Evolutionary conservation across 2,329 filamentous ascomycete species (phyloP).

Genomic region (Botrytis deweyae): DNA sequence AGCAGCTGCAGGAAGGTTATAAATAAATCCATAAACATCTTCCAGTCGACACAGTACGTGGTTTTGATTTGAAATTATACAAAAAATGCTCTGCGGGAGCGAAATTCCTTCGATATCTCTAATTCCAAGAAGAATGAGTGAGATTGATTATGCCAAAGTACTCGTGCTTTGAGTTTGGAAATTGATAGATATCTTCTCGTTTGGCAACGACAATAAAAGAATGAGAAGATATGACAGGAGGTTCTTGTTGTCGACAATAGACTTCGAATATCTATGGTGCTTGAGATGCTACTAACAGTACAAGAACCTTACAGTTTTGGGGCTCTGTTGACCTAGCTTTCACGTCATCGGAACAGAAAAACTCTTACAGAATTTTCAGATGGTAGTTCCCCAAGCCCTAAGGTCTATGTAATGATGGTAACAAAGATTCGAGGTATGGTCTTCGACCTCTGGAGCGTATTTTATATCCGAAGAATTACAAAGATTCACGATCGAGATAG

Average conservation of each 20-base stretch:
- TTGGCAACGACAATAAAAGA: not conserved
- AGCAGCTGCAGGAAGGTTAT: not conserved
- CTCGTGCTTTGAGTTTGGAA: not conserved
- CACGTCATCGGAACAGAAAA: not conserved
- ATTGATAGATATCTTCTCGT: accelerated
- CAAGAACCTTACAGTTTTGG: not conserved
- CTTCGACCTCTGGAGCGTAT: not conserved
- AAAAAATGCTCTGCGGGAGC: not conserved
- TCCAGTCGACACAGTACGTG: not conserved
- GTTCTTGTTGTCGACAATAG: not conserved
- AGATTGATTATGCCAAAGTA: not conserved
- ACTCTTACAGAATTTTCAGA: not conserved
- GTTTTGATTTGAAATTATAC: accelerated
- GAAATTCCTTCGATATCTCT: not conserved
- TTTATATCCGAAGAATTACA: not conserved
- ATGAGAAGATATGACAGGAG: not conserved
- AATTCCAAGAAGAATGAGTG: not conserved
- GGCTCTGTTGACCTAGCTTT: not conserved
- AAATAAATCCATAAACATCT: not conserved
- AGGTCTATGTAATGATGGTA: accelerated
- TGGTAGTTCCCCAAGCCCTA: not conserved
- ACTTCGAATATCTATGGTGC: not conserved
- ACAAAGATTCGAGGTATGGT: not conserved
- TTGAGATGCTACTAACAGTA: not conserved
- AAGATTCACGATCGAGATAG: not conserved